A percentile compares a stretch with the other conserved stretches of the same genome.
These are phyloP conservation scores for Cryphonectria naterciae DNA, from an alignment of 2,329 filamentous ascomycete genomes.

Conservation along the genomic window DNA sequence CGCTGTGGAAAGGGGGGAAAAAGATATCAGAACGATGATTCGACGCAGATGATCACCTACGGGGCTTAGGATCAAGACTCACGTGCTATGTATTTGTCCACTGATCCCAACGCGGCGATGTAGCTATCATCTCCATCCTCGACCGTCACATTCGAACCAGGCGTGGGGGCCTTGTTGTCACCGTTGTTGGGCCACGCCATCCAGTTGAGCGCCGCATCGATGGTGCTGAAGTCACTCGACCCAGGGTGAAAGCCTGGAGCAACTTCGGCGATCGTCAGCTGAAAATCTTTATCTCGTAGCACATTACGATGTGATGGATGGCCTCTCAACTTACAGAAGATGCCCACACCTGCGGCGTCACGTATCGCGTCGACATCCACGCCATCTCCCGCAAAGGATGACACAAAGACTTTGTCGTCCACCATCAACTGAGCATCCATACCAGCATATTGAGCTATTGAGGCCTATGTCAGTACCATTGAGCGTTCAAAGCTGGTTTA, in stretches of 20 bases:
- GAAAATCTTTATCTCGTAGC: too few relatives aligned
- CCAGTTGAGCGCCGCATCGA: slow-evolving; percentile 51
- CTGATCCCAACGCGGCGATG: slow-evolving; percentile 38
- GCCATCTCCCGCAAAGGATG: slow-evolving; percentile 55
- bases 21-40: not conserved
- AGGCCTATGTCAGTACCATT: not conserved
- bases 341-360: slow-evolving; percentile 45
- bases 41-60: slow-evolving; percentile 30
- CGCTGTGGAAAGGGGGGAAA: not conserved
- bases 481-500: not conserved
- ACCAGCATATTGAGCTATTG: slow-evolving; percentile 45
- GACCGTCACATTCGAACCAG: slow-evolving; percentile 45
- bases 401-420: slow-evolving; percentile 55
- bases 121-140: slow-evolving; percentile 43
- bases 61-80: not conserved
- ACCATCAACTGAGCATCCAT: slow-evolving; percentile 52
- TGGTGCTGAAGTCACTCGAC: slow-evolving; percentile 39
- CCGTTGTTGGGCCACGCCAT: slow-evolving; percentile 49
- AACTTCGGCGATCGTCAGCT: not conserved
- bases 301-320: not conserved
- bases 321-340: slow-evolving; percentile 44
- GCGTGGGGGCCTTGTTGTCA: slow-evolving; percentile 53
- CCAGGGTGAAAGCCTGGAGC: slow-evolving; percentile 54
- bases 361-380: slow-evolving; percentile 48
- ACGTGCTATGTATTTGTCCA: slow-evolving; percentile 31